These are phyloP conservation scores for Aspergillus sclerotioniger DNA, from an alignment of 495 filamentous ascomycete genomes.

Conservation along the genomic window DNA sequence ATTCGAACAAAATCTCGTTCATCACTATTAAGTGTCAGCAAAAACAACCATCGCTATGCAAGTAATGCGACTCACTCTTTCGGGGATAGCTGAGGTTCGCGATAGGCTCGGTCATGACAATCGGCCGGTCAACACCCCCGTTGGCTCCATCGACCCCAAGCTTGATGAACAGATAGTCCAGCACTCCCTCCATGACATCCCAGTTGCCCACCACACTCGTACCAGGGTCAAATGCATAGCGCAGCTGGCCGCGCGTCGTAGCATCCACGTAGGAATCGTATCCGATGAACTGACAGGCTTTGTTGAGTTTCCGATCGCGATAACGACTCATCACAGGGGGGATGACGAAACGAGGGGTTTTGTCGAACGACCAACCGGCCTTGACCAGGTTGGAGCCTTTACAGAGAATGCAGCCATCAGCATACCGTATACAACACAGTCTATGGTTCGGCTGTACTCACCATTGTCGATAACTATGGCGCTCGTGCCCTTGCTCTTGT, in stretches of 20 bases:
- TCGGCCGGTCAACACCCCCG: conserved; percentile 74
- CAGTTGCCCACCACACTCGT: conserved; percentile 92
- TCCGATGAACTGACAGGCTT: conserved; percentile 86
- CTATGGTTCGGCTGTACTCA: conserved; percentile 31
- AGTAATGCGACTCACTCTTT: conserved; percentile 62
- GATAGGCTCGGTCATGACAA: conserved; percentile 95
- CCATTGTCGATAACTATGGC: conserved; percentile 99
- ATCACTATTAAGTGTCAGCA: conserved; percentile 61
- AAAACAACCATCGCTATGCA: not conserved
- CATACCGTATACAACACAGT: not conserved
- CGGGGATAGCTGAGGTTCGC: conserved; percentile 84
- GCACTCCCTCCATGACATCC: conserved; percentile 90
- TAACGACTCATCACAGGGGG: conserved; percentile 92
- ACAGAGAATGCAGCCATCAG: not conserved
- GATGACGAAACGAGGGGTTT: conserved; percentile 69
- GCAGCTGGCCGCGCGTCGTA: conserved; percentile 83
- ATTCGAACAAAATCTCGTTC: conserved; percentile 95
- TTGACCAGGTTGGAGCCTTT: conserved; percentile 83
- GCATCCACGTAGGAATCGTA: conserved; percentile 91
- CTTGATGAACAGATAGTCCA: conserved; percentile 92
- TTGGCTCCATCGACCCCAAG: conserved; percentile 74
- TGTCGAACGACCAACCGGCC: conserved; percentile 93
- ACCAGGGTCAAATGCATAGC: conserved; percentile 86
- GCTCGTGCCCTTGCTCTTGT: conserved; percentile 57
- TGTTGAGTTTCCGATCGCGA: conserved; percentile 84